A percentile compares a stretch with the other conserved stretches of the same genome.
Conservation (phyloP, 805 yeast genomes). For the Isabelozyma rhagii region DNA sequence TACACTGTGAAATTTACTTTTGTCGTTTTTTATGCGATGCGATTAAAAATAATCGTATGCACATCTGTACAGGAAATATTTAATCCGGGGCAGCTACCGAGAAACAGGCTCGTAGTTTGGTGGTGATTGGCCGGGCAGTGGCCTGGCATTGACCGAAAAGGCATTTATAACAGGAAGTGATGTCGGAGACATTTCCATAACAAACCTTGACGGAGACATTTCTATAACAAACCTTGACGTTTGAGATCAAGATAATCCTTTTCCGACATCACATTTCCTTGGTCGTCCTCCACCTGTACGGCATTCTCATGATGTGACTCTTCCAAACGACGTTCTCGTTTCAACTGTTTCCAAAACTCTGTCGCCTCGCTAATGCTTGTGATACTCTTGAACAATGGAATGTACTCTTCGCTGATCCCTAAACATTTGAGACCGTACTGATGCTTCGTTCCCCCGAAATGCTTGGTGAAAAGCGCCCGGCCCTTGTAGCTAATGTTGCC, state of each 20-base stretch:
- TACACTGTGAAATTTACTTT: neutral
- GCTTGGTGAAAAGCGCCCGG: slow-evolving; percentile 64
- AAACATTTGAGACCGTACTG: slow-evolving; percentile 67
- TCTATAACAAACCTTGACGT: slow-evolving; percentile 74
- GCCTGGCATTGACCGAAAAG: neutral
- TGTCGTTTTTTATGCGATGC: neutral
- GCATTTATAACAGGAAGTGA: slow-evolving; percentile 45
- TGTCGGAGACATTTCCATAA: slow-evolving; percentile 53
- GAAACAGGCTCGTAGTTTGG: neutral
- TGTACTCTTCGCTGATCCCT: slow-evolving; percentile 56
- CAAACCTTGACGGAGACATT: slow-evolving; percentile 64
- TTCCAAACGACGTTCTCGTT: slow-evolving; percentile 30
- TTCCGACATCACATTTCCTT: slow-evolving; percentile 88
- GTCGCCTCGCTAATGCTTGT: slow-evolving; percentile 66
- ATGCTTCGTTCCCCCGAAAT: slow-evolving; percentile 73
- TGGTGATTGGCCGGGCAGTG: neutral
- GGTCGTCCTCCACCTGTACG: slow-evolving; percentile 85
- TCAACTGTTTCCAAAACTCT: slow-evolving; percentile 50
- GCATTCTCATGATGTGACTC: slow-evolving; percentile 49
- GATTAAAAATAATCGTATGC: neutral
- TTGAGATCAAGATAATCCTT: slow-evolving; percentile 81
- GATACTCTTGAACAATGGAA: slow-evolving; percentile 57
- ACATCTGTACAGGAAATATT: neutral
- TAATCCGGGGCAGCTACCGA: neutral
- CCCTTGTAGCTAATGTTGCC: slow-evolving; percentile 75